Conservation (phyloP, 169 alveolate genomes). For the Cryptosporidium parvum region DNA sequence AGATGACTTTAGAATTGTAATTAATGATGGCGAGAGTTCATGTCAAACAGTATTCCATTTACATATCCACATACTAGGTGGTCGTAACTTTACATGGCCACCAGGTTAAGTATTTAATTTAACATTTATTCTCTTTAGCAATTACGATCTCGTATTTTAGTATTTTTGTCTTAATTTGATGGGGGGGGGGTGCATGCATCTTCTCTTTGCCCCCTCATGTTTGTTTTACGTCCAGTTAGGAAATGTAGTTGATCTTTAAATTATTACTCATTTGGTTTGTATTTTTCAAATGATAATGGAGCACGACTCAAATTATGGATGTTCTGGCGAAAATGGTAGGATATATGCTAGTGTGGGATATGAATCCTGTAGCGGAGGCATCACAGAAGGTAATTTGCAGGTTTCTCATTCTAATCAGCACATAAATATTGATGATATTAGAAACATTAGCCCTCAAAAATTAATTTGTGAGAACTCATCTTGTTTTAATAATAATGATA, state of each 20-base stretch:
- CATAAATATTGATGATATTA: conserved; percentile 3
- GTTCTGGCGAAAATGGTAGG: background rate
- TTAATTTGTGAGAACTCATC: background rate
- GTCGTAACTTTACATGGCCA: conserved; percentile 88
- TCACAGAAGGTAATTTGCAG: background rate
- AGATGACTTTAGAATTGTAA: conserved; percentile 92
- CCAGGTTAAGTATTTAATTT: conserved; percentile 83
- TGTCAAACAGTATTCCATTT: conserved; percentile 91
- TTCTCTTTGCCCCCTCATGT: conserved; percentile 43
- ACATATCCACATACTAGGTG: conserved; percentile 90
- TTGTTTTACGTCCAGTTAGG: background rate
- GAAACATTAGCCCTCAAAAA: conserved; percentile 1
- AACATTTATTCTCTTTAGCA: conserved; percentile 41
- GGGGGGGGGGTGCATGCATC: conserved; percentile 61
- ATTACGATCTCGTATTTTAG: conserved; percentile 61
- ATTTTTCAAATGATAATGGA: conserved; percentile 5
- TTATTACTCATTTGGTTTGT: conserved; percentile 7
- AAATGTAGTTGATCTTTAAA: conserved; percentile 35
- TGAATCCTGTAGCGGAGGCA: conserved; percentile 11
- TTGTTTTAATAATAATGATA: background rate
- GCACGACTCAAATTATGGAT: background rate
- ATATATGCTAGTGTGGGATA: background rate
- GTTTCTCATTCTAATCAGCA: conserved; percentile 17
- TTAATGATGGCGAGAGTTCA: conserved; percentile 93
- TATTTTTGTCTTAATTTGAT: conserved; percentile 35